A percentile compares a stretch with the other conserved stretches of the same genome.
Conservation (phyloP, 352 stramenopile genomes). For the Globisporangium ultimum region DNA sequence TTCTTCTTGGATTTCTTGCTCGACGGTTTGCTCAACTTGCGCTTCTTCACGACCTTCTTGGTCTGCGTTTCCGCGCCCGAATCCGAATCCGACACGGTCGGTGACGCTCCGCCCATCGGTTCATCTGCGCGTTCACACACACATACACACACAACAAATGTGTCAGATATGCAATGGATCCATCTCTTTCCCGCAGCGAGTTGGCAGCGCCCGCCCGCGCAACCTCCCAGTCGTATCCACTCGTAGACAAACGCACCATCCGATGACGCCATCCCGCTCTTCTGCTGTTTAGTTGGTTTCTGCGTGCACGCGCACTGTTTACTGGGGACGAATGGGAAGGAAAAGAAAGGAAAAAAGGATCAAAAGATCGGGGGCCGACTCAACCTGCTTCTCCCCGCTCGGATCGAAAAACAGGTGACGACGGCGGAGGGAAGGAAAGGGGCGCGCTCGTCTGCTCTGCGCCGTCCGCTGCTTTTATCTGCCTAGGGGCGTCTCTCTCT, state of each 20-base stretch:
- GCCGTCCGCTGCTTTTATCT: background rate
- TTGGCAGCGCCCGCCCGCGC: too few species aligned
- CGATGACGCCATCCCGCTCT: slow-evolving; percentile 15
- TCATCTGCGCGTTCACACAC: slow-evolving; percentile 39
- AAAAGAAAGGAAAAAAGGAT: background rate
- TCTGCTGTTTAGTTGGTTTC: background rate
- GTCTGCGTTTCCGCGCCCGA: slow-evolving; percentile 54
- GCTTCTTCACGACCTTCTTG: slow-evolving; percentile 53
- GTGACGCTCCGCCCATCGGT: slow-evolving; percentile 60
- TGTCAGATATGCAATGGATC: background rate
- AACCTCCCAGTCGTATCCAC: too few species aligned
- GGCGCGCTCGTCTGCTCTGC: background rate
- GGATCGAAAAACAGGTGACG: too few species aligned
- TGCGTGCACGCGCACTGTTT: background rate
- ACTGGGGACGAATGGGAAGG: too few species aligned
- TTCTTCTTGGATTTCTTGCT: slow-evolving; percentile 51
- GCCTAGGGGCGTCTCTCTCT: background rate
- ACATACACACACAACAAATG: background rate
- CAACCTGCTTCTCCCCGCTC: too few species aligned
- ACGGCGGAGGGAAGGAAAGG: too few species aligned
- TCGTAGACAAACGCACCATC: slow-evolving; percentile 11
- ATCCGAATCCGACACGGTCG: slow-evolving; percentile 84
- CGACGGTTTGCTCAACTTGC: slow-evolving; percentile 46
- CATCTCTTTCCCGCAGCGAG: background rate
- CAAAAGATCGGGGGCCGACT: too few species aligned